These are phyloP conservation scores for Phytophthora parvispora DNA, from an alignment of 352 stramenopile species.

Conservation along the genomic window DNA sequence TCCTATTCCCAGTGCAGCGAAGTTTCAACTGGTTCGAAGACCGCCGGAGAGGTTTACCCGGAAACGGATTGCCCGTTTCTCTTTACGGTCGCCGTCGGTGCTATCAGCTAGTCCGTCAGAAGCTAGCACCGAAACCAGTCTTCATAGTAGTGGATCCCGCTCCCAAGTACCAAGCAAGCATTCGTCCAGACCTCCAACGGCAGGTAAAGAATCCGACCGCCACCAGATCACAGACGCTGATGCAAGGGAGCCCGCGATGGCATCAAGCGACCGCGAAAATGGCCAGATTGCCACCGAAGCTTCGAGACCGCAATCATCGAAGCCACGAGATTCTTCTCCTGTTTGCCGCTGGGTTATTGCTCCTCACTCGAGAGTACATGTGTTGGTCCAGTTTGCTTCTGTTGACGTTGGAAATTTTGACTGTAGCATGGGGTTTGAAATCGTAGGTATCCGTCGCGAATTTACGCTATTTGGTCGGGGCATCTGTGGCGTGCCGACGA, in stretches of 20 bases:
- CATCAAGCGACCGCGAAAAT: conserved; percentile 2
- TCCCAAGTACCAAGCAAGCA: conserved; percentile 17
- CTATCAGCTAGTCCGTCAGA: conserved; percentile 12
- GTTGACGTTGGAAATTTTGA: conserved; percentile 85
- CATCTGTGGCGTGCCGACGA: conserved; percentile 89
- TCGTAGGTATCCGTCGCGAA: conserved; percentile 87
- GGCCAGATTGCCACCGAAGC: conserved; percentile 8
- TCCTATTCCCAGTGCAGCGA: conserved; percentile 61
- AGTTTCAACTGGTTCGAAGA: conserved; percentile 83
- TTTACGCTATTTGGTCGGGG: conserved; percentile 89
- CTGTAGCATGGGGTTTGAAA: conserved; percentile 91
- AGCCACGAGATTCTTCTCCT: neutral
- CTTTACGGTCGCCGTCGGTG: conserved; percentile 12
- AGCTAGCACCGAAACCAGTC: conserved; percentile 28
- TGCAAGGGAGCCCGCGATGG: neutral
- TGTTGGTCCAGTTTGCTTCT: conserved; percentile 89
- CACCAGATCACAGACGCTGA: neutral
- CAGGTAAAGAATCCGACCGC: conserved; percentile 16
- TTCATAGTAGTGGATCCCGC: conserved; percentile 9
- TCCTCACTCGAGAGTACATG: conserved; percentile 58
- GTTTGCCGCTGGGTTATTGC: conserved; percentile 83
- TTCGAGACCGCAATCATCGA: conserved; percentile 6
- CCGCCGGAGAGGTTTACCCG: conserved; percentile 72
- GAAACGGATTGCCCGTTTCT: conserved; percentile 69
- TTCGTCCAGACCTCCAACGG: conserved; percentile 30